Evolutionary conservation across 495 filamentous ascomycete species (phyloP).

Genomic region (Aspergillus asperescens): DNA sequence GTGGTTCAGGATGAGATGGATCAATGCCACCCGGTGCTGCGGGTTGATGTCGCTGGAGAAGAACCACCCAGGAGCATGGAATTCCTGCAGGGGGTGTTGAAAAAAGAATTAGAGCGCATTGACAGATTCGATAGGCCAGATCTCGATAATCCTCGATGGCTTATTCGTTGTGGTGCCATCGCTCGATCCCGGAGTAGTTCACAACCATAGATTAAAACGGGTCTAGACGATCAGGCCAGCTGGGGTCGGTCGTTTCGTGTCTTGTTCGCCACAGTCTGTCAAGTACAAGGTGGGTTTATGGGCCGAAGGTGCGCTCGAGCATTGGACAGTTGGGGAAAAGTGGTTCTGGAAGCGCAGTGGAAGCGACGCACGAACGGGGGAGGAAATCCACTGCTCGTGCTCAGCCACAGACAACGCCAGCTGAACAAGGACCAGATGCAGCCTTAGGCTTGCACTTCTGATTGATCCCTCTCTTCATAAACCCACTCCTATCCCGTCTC

Average conservation of each 20-base stretch:
- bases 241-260: conserved; percentile 7
- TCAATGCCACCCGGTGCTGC: conserved; percentile 5
- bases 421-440: conserved; percentile 6
- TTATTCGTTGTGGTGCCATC: background rate
- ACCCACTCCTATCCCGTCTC: conserved; percentile 4
- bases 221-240: conserved; percentile 11
- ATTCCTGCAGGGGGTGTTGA: conserved; percentile 3
- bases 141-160: background rate
- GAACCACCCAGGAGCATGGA: background rate
- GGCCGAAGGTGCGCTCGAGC: background rate
- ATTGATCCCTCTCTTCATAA: conserved; percentile 9
- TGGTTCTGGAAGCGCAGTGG: background rate
- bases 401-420: conserved; percentile 8
- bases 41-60: conserved; percentile 10
- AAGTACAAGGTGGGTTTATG: background rate
- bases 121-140: background rate
- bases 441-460: conserved; percentile 7
- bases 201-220: conserved; percentile 1
- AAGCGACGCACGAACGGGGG: background rate
- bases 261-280: conserved; percentile 1
- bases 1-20: conserved; percentile 1
- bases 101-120: background rate
- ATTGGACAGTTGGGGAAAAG: background rate
- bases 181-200: conserved; percentile 2
- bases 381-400: background rate